Evolutionary conservation across 139 green algal genomes (phyloP).

Genomic region (Diplosphaera chodatii): DNA sequence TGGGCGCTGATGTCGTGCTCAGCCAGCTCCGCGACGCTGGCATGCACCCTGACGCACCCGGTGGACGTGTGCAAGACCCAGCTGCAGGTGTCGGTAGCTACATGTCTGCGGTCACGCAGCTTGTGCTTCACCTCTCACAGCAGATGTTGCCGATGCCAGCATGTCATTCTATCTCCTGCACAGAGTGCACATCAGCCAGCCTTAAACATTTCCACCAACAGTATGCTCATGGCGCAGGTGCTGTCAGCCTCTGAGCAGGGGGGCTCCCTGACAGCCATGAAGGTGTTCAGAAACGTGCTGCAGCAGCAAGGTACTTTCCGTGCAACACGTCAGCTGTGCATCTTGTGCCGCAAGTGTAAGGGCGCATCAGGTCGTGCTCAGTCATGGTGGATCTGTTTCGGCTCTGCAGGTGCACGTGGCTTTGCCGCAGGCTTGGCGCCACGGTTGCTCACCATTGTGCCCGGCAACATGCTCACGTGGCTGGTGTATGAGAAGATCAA

Average conservation of each 20-base stretch:
- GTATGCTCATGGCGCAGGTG: too few species aligned
- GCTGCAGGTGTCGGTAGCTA: too few species aligned
- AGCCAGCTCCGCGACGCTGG: slow-evolving; percentile 37
- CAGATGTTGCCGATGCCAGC: too few species aligned
- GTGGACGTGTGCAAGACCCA: slow-evolving; percentile 77
- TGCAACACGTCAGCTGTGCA: too few species aligned
- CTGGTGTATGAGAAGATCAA: slow-evolving; percentile 56
- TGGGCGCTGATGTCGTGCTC: slow-evolving; percentile 26
- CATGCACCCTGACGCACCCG: slow-evolving; percentile 57
- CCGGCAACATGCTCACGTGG: slow-evolving; percentile 53
- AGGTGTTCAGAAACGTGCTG: slow-evolving; percentile 7
- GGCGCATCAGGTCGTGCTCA: too few species aligned
- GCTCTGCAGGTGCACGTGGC: slow-evolving; percentile 26
- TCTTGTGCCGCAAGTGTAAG: too few species aligned
- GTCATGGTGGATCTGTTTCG: too few species aligned
- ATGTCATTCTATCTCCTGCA: too few species aligned
- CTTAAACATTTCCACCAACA: too few species aligned
- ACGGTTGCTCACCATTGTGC: slow-evolving; percentile 48
- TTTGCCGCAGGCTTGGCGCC: slow-evolving; percentile 38
- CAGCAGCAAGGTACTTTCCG: slow-evolving; percentile 16
- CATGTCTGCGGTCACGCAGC: too few species aligned
- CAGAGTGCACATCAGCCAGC: too few species aligned
- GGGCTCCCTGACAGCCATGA: background rate
- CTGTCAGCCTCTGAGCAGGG: background rate
- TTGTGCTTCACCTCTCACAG: too few species aligned